Conservation (phyloP, 257 asterid genomes). For the Ophiorrhiza pumila region DNA sequence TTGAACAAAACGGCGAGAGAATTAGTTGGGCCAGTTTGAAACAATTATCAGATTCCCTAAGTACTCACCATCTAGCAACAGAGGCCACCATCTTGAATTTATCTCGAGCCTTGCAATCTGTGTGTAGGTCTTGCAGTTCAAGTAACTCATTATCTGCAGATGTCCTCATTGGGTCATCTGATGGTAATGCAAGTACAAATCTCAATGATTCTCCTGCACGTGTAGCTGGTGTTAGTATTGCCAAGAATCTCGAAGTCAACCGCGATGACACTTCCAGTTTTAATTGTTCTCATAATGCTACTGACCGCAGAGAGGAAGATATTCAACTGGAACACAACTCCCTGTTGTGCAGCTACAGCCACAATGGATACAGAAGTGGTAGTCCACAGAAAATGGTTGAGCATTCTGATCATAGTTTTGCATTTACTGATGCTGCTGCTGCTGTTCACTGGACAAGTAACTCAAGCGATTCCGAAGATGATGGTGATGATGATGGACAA, state of each 20-base stretch:
- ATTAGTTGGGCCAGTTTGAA: constrained; percentile 34
- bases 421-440: constrained; percentile 21
- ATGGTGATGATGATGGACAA: constrained; percentile 19
- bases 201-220: constrained; percentile 3
- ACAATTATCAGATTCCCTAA: constrained; percentile 41
- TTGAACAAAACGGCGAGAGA: constrained; percentile 48
- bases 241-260: constrained; percentile 4
- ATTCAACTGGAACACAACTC: constrained; percentile 15
- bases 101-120: constrained; percentile 46
- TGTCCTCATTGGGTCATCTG: constrained; percentile 2
- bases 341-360: constrained; percentile 7
- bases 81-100: constrained; percentile 57
- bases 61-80: constrained; percentile 31
- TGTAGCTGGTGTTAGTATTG: constrained; percentile 10
- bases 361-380: constrained; percentile 6
- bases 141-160: constrained; percentile 24
- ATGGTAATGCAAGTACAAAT: constrained; percentile 10
- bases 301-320: constrained; percentile 14
- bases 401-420: constrained; percentile 22
- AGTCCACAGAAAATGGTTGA: constrained; percentile 6
- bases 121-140: constrained; percentile 35
- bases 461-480: constrained; percentile 18
- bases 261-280: constrained; percentile 6
- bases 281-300: neutral
- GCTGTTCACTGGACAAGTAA: neutral